phyloP scores from a whole-genome alignment of 192 early-diverging fungal species.

The Coemansia sp. region DNA sequence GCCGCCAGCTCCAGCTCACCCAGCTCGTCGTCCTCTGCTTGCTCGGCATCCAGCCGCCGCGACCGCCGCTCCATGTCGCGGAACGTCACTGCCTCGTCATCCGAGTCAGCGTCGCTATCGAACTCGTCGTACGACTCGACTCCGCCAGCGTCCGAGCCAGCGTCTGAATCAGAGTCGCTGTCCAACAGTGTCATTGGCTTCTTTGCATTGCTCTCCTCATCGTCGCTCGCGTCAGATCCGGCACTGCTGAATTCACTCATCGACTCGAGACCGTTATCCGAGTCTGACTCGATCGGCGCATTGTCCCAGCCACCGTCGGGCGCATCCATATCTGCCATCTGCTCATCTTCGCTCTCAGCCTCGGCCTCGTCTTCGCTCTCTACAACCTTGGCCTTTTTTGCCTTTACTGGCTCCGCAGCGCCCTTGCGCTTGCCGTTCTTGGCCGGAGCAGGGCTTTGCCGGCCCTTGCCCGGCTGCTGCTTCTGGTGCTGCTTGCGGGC shows the following conservation, averaged over 20 bases:
- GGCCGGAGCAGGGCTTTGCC: background rate
- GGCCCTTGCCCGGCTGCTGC: constrained; percentile 7
- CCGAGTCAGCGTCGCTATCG: constrained; percentile 36
- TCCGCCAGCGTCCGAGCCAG: constrained; percentile 7
- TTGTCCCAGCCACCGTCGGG: constrained; percentile 50
- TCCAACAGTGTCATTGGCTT: constrained; percentile 36
- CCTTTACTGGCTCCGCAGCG: background rate
- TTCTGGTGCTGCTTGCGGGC: constrained; percentile 33
- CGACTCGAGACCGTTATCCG: constrained; percentile 45
- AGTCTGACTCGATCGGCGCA: constrained; percentile 53
- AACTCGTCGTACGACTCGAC: constrained; percentile 54
- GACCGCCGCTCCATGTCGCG: constrained; percentile 76
- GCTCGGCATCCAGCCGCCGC: constrained; percentile 52
- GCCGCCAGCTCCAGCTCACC: constrained; percentile 70
- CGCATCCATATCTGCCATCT: constrained; percentile 46
- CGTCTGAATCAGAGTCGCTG: constrained; percentile 33
- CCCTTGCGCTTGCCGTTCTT: constrained; percentile 14
- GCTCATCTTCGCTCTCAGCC: constrained; percentile 51
- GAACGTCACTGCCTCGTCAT: constrained; percentile 35
- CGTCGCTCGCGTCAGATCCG: constrained; percentile 13
- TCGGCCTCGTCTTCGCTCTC: constrained; percentile 8
- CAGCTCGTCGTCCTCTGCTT: constrained; percentile 65
- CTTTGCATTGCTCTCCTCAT: constrained; percentile 29
- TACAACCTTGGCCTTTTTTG: constrained; percentile 7
- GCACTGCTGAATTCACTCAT: constrained; percentile 51